Base-by-base conservation (phyloP, 2,329 filamentous ascomycete genomes). In the Gliomastix tumulicola region DNA sequence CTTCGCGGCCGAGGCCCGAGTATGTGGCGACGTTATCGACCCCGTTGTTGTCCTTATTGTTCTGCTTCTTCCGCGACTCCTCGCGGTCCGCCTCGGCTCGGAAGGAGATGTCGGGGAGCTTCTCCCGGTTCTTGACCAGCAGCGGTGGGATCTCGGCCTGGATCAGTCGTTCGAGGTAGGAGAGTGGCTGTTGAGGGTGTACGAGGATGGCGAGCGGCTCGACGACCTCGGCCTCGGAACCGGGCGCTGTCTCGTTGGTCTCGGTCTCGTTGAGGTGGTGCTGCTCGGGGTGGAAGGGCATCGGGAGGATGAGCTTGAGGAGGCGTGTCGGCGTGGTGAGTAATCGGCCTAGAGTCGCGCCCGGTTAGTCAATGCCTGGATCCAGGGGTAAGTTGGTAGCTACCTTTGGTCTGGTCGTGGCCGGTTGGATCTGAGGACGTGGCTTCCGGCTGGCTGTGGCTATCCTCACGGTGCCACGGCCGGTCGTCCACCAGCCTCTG, bases 171-270 rank as follows among this genome's bases (percentile, higher is more conserved):
- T 94, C 87, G 30, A 95, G 78, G 56, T 95, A 94, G 8, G 87
- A 94, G 4, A 96, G 71, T 0, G 89, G 89, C 53, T 96, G 89
- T 43, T 94, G 86, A 0, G 89, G 88, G 49, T 95, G 89, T 0
- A 95, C 74, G 3, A 95, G 76, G 0, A 95, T 72, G 1, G 88
- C 88, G 11, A 95, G 68, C 0, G 88, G 88, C 48, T 94, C 85
- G n/a, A 90, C 78, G 3, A 58, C 46, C 15, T 56, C 55, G 3
- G 58, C 46, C 15, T 56, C 55, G 1, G 46, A 44, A 10, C 54
- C 49, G 3, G 65, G 50, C 10, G 64, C 55, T 11, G 66, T 57
- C 35, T 63, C 58, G 3, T 57, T 45, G 15, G 51, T 49, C 17
- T 59, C 52, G 6, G 51, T 36, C 15, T 56, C 54, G 1, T 47